Base-by-base conservation (phyloP, 2,329 filamentous ascomycete species). In the Aureobasidium mangrovei region DNA sequence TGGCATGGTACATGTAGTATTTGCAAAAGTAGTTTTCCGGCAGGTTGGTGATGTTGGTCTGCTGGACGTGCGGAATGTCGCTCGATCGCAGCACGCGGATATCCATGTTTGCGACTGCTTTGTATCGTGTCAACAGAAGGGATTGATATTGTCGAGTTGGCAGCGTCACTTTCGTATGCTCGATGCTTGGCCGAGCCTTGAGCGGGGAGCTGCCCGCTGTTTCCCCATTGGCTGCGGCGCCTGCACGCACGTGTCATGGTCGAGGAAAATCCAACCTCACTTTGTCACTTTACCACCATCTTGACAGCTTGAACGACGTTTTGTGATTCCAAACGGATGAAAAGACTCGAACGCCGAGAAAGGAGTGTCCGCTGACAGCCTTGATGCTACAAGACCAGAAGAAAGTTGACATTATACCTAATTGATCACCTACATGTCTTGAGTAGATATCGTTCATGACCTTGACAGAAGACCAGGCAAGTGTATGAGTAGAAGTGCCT, bases 11-110 rank as follows among this genome's bases (percentile, higher is more conserved):
- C 67, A 98, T 84, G 77, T 98, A 98, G 80, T 98, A 98, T 80
- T 98, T 98, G 74, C 95, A 88, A 72, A 97, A 97, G 81, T 98
- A 98, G 79, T 98, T 98, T 74, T 98, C 93, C 61, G 93, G 93
- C 53, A 98, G 81, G 77, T 98, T 98, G 70, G 94, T 95, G 69
- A 98, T 91, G 77, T 98, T 97, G 68, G 91, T 91, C 72, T 94
- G 90, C 75, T 98, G 93, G 69, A 98, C 90, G 68, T 93, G 84
- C 61, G 88, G 88, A 61, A 94, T 87, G 73, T 94, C 88, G 60
- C 83, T 86, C 60, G 88, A 78, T 61, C 82, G 85, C 62, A 98
- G 83, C 60, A 93, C 77, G 61, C 91, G 86, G 73, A 98, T 95
- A 75, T 94, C 88, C 88, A 94, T 97, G 54, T 63, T 59, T 46